Percentiles rank a stretch among this genome's conserved stretches.
These are phyloP conservation scores for Alternaria solani DNA, from an alignment of 2,329 filamentous ascomycete genomes.

Conservation along the genomic window DNA sequence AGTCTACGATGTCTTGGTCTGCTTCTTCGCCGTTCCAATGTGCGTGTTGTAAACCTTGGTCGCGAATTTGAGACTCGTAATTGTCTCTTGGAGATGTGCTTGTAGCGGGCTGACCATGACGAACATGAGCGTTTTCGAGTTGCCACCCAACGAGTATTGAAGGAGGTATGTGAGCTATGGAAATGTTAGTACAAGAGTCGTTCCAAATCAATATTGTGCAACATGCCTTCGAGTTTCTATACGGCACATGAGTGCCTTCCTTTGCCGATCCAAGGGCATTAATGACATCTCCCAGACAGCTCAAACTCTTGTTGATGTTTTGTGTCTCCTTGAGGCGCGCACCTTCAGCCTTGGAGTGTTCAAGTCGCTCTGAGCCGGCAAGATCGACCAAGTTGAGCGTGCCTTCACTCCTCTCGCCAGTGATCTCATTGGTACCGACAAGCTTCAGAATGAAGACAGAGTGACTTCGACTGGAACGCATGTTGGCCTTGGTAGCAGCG, in stretches of 20 bases:
- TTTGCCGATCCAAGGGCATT: slow-evolving; percentile 86
- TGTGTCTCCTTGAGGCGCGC: slow-evolving; percentile 92
- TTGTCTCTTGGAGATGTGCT: slow-evolving; percentile 87
- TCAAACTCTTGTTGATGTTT: slow-evolving; percentile 95
- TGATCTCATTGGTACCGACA: slow-evolving; percentile 72
- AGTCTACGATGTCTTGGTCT: slow-evolving; percentile 62
- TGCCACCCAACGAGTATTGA: slow-evolving; percentile 92
- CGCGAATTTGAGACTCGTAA: slow-evolving; percentile 94
- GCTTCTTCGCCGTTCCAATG: slow-evolving; percentile 85
- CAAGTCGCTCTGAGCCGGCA: slow-evolving; percentile 89
- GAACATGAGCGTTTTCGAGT: slow-evolving; percentile 98
- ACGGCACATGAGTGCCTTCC: slow-evolving; percentile 82
- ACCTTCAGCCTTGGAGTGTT: slow-evolving; percentile 85
- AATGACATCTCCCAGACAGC: slow-evolving; percentile 93
- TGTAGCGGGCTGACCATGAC: slow-evolving; percentile 96
- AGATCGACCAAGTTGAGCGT: slow-evolving; percentile 96
- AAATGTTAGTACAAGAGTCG: slow-evolving; percentile 15
- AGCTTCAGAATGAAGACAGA: slow-evolving; percentile 90
- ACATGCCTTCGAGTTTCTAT: slow-evolving; percentile 87
- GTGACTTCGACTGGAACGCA: slow-evolving; percentile 91
- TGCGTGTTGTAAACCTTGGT: slow-evolving; percentile 95
- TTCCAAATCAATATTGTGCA: not conserved
- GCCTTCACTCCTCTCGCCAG: slow-evolving; percentile 85
- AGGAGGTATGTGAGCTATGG: slow-evolving; percentile 84
- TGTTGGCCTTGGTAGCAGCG: slow-evolving; percentile 96